These are phyloP conservation scores for Arachis monticola DNA, from an alignment of 331 rosid species.

Conservation along the genomic window DNA sequence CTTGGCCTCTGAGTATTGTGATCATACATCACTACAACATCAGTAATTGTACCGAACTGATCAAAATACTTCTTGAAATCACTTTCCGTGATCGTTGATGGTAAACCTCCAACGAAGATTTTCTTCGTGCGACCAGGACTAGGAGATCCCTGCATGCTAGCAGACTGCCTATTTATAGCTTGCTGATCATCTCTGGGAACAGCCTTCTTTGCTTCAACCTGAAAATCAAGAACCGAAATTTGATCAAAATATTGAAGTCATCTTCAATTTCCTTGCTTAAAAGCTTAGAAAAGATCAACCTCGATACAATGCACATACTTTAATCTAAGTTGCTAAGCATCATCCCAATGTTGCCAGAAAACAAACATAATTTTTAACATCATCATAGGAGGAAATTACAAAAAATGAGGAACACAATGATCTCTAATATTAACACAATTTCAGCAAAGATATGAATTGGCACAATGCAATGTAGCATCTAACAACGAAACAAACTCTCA, in stretches of 20 bases:
- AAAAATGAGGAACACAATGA: constrained; percentile 11
- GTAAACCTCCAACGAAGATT: constrained; percentile 94
- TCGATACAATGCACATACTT: constrained; percentile 40
- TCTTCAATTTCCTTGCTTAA: constrained; percentile 19
- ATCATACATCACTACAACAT: constrained; percentile 96
- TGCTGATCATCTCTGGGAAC: constrained; percentile 94
- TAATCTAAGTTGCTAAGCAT: constrained; percentile 2
- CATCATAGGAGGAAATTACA: constrained; percentile 13
- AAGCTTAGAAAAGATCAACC: constrained; percentile 21
- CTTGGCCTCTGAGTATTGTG: constrained; percentile 97
- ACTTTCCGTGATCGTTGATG: constrained; percentile 82
- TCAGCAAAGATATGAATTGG: constrained; percentile 18
- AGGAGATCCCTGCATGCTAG: constrained; percentile 68
- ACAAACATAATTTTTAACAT: constrained; percentile 18
- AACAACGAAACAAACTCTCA: constrained; percentile 52
- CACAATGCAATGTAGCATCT: constrained; percentile 31
- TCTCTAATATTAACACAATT: constrained; percentile 25
- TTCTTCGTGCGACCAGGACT: constrained; percentile 84
- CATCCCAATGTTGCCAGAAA: constrained; percentile 15
- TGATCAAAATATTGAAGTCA: constrained; percentile 39
- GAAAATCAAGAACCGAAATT: constrained; percentile 44
- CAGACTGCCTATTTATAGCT: constrained; percentile 55
- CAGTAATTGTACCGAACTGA: constrained; percentile 83
- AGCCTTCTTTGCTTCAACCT: constrained; percentile 99
- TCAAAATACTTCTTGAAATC: constrained; percentile 86